Conservation (phyloP, 2,329 filamentous ascomycete genomes). For the Fusarium solani-melongenae region DNA sequence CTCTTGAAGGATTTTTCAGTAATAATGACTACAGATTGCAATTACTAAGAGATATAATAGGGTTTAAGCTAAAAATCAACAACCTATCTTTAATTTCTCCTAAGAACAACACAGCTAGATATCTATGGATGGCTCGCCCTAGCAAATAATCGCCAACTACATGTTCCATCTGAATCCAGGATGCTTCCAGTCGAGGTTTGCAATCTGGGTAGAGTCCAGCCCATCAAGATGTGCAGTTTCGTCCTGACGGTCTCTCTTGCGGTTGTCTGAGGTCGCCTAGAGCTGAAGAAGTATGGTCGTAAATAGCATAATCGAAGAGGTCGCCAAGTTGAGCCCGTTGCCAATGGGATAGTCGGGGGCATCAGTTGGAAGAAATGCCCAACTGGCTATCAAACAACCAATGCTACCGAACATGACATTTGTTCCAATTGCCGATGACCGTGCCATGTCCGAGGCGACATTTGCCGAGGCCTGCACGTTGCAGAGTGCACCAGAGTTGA, state of each 20-base stretch:
- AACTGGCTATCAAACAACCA: conserved; percentile 74
- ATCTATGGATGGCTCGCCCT: not conserved
- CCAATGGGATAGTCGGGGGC: conserved; percentile 74
- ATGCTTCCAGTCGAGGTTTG: conserved; percentile 75
- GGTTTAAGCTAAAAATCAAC: not conserved
- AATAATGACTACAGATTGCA: not conserved
- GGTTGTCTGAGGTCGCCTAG: conserved; percentile 74
- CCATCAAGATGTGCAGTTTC: conserved; percentile 68
- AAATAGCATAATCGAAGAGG: conserved; percentile 67
- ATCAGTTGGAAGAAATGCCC: conserved; percentile 72
- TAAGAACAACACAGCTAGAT: not conserved
- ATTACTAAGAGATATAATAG: not conserved
- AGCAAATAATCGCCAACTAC: not conserved
- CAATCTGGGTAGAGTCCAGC: conserved; percentile 62
- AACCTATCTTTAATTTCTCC: not conserved
- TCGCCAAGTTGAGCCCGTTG: conserved; percentile 52
- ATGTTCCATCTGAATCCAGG: conserved; percentile 72
- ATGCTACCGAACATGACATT: conserved; percentile 52
- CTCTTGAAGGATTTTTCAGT: not conserved
- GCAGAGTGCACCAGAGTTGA: not conserved
- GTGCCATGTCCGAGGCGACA: conserved; percentile 72
- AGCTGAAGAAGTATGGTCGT: conserved; percentile 64
- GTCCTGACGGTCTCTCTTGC: conserved; percentile 64
- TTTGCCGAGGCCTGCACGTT: conserved; percentile 73
- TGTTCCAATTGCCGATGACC: conserved; percentile 68